A percentile compares a stretch with the other conserved stretches of the same genome.
phyloP scores from a whole-genome alignment of 257 asterid species.

The Solanum pinnatisectum region DNA sequence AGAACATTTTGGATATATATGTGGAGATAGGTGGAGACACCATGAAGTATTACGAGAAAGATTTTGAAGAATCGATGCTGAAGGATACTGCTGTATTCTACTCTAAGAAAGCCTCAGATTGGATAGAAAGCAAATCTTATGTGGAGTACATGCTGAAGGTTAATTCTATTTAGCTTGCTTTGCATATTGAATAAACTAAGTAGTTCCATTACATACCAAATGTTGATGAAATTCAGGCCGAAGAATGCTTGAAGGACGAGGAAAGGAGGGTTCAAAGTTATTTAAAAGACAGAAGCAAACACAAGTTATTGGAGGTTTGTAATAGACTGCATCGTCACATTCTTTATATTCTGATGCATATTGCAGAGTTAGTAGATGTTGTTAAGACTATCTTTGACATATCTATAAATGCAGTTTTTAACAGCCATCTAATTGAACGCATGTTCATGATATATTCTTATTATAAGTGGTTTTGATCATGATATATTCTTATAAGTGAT shows the following conservation, averaged over 20 bases:
- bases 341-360: not conserved
- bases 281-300: constrained; percentile 6
- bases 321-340: not conserved
- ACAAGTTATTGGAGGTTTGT: constrained; percentile 26
- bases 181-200: not conserved
- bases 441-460: not conserved
- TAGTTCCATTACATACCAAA: not conserved
- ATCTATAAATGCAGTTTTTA: not conserved
- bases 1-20: constrained; percentile 22
- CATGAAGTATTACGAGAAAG: constrained; percentile 11
- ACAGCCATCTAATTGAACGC: not conserved
- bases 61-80: constrained; percentile 29
- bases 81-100: constrained; percentile 25
- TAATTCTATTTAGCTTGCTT: not conserved
- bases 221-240: constrained; percentile 11
- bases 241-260: constrained; percentile 25
- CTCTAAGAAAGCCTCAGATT: constrained; percentile 14
- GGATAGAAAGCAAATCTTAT: constrained; percentile 16
- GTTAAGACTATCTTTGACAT: not conserved
- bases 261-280: constrained; percentile 13
- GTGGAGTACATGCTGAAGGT: constrained; percentile 30
- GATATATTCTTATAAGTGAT: not conserved
- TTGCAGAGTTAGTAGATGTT: not conserved
- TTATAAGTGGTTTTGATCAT: not conserved
- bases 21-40: constrained; percentile 18